Evolutionary conservation across 495 filamentous ascomycete species (phyloP).

Genomic region (Chlorociboria aeruginascens): DNA sequence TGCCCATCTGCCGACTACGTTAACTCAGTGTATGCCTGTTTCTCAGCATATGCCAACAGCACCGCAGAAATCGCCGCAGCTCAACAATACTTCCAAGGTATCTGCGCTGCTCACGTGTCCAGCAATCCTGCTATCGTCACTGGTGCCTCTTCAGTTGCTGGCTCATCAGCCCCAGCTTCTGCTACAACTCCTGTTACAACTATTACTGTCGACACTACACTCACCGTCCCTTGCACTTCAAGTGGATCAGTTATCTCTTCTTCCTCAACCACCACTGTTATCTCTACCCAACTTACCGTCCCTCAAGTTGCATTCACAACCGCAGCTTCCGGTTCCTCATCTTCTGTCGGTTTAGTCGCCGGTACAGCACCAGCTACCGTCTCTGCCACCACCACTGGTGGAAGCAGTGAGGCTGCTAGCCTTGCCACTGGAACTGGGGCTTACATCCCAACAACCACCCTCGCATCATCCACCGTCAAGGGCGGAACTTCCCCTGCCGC

Average conservation of each 20-base stretch:
- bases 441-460: neutral
- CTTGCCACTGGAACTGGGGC: neutral
- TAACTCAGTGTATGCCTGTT: slow-evolving; percentile 68
- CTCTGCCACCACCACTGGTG: too few species aligned
- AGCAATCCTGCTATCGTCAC: slow-evolving; percentile 81
- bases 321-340: slow-evolving; percentile 1
- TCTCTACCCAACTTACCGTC: slow-evolving; percentile 38
- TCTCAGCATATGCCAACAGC: slow-evolving; percentile 61
- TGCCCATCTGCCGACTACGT: slow-evolving; percentile 71
- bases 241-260: slow-evolving; percentile 29
- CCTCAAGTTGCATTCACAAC: slow-evolving; percentile 35
- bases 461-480: neutral
- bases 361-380: neutral
- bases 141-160: slow-evolving; percentile 31
- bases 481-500: slow-evolving; percentile 1
- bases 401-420: neutral
- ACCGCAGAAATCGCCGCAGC: slow-evolving; percentile 55
- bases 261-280: slow-evolving; percentile 49
- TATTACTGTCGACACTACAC: slow-evolving; percentile 35
- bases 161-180: slow-evolving; percentile 6
- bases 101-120: slow-evolving; percentile 66
- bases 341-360: neutral
- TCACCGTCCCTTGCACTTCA: slow-evolving; percentile 30
- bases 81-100: slow-evolving; percentile 77
- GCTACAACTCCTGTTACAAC: slow-evolving; percentile 36